Evolutionary conservation across 805 yeast species (phyloP).

Genomic region (Starmerella stellata): DNA sequence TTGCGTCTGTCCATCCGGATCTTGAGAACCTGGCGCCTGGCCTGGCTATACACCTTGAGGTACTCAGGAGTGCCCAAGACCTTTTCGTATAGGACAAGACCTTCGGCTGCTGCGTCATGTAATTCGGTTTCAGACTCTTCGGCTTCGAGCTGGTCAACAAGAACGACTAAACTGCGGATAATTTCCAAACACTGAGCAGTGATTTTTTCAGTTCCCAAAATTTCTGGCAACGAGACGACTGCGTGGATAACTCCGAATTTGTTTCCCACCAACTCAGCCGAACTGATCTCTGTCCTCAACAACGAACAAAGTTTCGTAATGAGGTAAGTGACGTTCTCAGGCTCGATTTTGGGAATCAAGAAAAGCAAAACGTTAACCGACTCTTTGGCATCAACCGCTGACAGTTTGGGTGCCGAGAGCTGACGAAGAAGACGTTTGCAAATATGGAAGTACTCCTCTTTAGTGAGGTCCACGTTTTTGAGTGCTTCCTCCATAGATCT

Average conservation of each 20-base stretch:
- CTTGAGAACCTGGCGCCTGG: constrained; percentile 38
- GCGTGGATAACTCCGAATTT: constrained; percentile 56
- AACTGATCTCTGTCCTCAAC: constrained; percentile 40
- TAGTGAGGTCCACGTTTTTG: constrained; percentile 27
- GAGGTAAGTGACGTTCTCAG: constrained; percentile 36
- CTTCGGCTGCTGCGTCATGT: constrained; percentile 38
- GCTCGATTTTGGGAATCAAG: constrained; percentile 46
- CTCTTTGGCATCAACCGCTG: constrained; percentile 44
- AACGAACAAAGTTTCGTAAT: constrained; percentile 42
- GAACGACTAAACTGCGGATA: constrained; percentile 36
- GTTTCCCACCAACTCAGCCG: constrained; percentile 31
- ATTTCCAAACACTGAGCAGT: constrained; percentile 30
- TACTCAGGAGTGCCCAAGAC: constrained; percentile 59
- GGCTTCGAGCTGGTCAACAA: constrained; percentile 24
- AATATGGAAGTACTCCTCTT: constrained; percentile 35
- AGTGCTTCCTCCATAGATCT: constrained; percentile 31
- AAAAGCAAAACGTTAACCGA: constrained; percentile 47
- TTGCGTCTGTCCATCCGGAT: constrained; percentile 63
- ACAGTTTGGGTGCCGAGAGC: constrained; percentile 57
- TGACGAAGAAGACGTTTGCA: constrained; percentile 57
- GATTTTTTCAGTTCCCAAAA: constrained; percentile 30
- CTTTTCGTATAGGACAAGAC: constrained; percentile 45
- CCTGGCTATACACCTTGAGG: constrained; percentile 40
- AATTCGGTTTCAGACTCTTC: constrained; percentile 30
- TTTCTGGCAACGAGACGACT: constrained; percentile 43